phyloP scores from a whole-genome alignment of 73 alveolate genomes.

The Paramecium octaurelia region DNA sequence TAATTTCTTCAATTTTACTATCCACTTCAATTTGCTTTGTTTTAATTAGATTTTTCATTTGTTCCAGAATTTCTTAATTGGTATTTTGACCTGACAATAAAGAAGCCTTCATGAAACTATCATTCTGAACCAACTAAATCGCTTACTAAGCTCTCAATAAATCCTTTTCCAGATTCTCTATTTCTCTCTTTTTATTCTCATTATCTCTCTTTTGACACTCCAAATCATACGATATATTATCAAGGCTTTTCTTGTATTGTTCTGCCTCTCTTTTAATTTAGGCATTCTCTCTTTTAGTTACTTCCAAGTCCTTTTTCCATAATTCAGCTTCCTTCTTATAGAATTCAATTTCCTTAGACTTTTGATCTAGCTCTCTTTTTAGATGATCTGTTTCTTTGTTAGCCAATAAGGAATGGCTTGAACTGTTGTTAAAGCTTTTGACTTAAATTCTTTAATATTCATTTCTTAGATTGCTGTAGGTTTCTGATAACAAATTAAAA shows the following conservation, averaged over 20 bases:
- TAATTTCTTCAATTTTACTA: background rate
- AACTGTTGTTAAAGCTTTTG: background rate
- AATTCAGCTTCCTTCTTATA: background rate
- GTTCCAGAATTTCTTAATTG: background rate
- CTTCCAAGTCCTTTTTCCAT: background rate
- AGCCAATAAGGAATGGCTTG: background rate
- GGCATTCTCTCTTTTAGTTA: background rate
- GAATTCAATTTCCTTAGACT: background rate
- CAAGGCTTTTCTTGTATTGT: background rate
- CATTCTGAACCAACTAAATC: background rate
- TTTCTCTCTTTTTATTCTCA: background rate
- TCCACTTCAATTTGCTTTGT: background rate
- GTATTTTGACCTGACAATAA: background rate
- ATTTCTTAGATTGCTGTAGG: background rate
- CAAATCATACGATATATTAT: background rate
- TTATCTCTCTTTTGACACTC: background rate
- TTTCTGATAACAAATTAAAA: constrained; percentile 1
- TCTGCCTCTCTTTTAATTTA: background rate
- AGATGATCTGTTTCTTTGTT: background rate
- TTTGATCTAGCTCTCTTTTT: background rate
- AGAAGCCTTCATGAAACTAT: background rate
- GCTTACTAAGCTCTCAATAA: background rate
- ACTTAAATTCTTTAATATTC: background rate
- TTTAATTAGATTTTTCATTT: background rate
- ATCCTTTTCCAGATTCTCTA: background rate